Percentiles rank a stretch among this genome's conserved stretches.
Evolutionary conservation across 306 rosid genomes (phyloP).

Genomic region (Medicago arabica): DNA sequence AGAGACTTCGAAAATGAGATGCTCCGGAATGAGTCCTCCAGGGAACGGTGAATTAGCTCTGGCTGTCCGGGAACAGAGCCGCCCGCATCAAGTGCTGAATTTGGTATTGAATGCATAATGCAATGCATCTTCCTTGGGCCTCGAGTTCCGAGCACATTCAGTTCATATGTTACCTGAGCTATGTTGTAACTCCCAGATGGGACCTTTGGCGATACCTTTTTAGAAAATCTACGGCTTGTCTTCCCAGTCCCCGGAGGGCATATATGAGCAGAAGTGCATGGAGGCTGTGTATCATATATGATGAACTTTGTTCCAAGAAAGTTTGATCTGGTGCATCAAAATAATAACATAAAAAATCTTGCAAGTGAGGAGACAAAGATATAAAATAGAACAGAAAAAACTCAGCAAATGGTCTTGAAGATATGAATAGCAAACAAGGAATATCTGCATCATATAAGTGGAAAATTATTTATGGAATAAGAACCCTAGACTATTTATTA

Average conservation of each 20-base stretch:
- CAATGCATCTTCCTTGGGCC: constrained; percentile 98
- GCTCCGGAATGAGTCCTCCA: constrained; percentile 78
- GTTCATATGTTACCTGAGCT: constrained; percentile 90
- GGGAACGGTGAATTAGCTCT: constrained; percentile 67
- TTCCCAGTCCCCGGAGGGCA: constrained; percentile 77
- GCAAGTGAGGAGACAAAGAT: neutral
- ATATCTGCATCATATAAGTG: neutral
- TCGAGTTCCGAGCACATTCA: constrained; percentile 89
- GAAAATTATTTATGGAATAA: constrained; percentile 23
- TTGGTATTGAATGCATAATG: constrained; percentile 85
- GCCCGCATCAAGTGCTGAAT: constrained; percentile 73
- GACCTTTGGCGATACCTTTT: constrained; percentile 89
- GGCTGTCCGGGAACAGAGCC: constrained; percentile 82
- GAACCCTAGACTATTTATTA: neutral
- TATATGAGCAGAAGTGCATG: constrained; percentile 60
- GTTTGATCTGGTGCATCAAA: constrained; percentile 73
- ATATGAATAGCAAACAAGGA: constrained; percentile 14
- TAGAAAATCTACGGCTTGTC: constrained; percentile 85
- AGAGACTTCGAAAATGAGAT: constrained; percentile 76
- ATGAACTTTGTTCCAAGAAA: constrained; percentile 93
- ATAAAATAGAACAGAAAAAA: constrained; percentile 3
- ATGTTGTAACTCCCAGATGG: constrained; percentile 90
- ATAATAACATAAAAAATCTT: constrained; percentile 5
- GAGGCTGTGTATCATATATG: constrained; percentile 86
- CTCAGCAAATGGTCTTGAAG: neutral